Evolutionary conservation across 495 filamentous ascomycete genomes (phyloP).

Genomic region (Podospora comata): DNA sequence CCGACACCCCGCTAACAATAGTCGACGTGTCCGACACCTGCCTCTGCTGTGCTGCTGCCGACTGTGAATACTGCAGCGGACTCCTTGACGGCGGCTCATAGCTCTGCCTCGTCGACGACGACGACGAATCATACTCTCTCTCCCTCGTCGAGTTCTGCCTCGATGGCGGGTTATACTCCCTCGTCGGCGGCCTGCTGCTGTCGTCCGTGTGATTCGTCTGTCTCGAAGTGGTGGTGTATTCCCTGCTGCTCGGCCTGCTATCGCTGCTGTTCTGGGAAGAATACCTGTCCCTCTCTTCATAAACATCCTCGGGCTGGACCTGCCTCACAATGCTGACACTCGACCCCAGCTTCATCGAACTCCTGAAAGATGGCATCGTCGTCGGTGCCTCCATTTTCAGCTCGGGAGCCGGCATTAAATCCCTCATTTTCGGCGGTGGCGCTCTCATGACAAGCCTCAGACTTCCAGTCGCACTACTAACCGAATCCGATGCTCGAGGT

Average conservation of each 20-base stretch:
- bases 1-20: constrained; percentile 63
- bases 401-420: constrained; percentile 64
- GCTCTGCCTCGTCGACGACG: not conserved
- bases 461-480: constrained; percentile 29
- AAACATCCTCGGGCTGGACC: constrained; percentile 78
- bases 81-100: not conserved
- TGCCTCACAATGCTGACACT: constrained; percentile 67
- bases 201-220: constrained; percentile 20
- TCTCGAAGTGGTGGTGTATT: constrained; percentile 39
- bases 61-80: constrained; percentile 35
- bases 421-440: constrained; percentile 87
- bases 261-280: constrained; percentile 24
- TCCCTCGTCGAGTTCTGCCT: not conserved
- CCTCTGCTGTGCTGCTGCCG: constrained; percentile 38
- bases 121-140: not conserved
- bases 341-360: constrained; percentile 66
- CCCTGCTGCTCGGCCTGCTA: constrained; percentile 27
- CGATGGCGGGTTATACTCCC: not conserved
- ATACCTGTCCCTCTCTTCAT: constrained; percentile 57
- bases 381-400: constrained; percentile 60
- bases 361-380: constrained; percentile 32
- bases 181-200: not conserved
- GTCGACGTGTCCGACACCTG: constrained; percentile 72
- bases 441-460: constrained; percentile 48
- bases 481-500: constrained; percentile 43